These are phyloP conservation scores for Chaetoceros tenuissimus DNA, from an alignment of 108 stramenopile genomes.

Conservation along the genomic window DNA sequence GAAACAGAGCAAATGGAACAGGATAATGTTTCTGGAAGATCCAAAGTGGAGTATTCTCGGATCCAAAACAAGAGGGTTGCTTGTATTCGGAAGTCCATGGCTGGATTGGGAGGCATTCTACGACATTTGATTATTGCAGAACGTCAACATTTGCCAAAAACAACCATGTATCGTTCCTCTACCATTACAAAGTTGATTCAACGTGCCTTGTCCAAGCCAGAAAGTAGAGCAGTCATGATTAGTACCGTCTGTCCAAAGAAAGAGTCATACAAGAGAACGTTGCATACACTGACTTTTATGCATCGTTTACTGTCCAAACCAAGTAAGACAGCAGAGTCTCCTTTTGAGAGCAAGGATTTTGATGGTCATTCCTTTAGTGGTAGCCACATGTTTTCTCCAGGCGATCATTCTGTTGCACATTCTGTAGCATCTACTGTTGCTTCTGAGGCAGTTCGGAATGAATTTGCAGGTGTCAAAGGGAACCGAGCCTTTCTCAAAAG, in stretches of 20 bases:
- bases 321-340: slow-evolving; percentile 40
- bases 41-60: not conserved
- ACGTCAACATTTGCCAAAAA: slow-evolving; percentile 1
- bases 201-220: slow-evolving; percentile 37
- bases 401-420: not conserved
- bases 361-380: slow-evolving; percentile 6
- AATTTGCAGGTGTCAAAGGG: not conserved
- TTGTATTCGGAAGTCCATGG: slow-evolving; percentile 36
- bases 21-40: slow-evolving; percentile 1
- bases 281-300: slow-evolving; percentile 53
- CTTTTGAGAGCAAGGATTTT: slow-evolving; percentile 21
- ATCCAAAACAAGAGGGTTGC: slow-evolving; percentile 4
- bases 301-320: slow-evolving; percentile 36
- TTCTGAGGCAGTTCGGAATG: not conserved
- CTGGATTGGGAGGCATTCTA: slow-evolving; percentile 26
- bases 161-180: slow-evolving; percentile 56
- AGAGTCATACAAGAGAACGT: slow-evolving; percentile 48
- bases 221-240: slow-evolving; percentile 42
- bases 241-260: slow-evolving; percentile 40
- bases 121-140: slow-evolving; percentile 14
- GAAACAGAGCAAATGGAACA: slow-evolving; percentile 11
- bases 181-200: slow-evolving; percentile 72
- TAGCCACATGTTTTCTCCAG: not conserved
- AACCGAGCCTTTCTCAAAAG: slow-evolving; percentile 34
- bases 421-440: not conserved